These are phyloP conservation scores for Mucor irregularis DNA, from an alignment of 371 early-diverging fungal genomes.

Conservation along the genomic window DNA sequence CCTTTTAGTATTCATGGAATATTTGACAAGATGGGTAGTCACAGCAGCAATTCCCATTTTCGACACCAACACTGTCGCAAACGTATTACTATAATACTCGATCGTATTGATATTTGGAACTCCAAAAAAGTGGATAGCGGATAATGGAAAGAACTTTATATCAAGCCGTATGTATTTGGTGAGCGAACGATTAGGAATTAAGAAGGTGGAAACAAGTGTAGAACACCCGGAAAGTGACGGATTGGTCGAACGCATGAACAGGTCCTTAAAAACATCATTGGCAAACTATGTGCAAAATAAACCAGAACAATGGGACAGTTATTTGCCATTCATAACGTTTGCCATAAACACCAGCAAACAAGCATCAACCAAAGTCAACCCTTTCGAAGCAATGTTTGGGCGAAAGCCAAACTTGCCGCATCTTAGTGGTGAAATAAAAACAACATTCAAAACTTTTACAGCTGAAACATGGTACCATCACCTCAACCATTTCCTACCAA, in stretches of 20 bases:
- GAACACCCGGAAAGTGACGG: constrained; percentile 25
- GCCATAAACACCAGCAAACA: constrained; percentile 21
- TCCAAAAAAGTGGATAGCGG: constrained; percentile 2
- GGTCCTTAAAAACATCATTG: constrained; percentile 12
- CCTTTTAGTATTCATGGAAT: constrained; percentile 21
- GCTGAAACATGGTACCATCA: constrained; percentile 13
- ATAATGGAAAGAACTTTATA: constrained; percentile 17
- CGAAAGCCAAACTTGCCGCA: constrained; percentile 3
- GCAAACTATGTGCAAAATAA: constrained; percentile 6
- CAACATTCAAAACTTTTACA: too few relatives aligned
- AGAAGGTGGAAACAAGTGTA: constrained; percentile 7
- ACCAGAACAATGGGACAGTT: constrained; percentile 5
- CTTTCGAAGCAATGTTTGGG: constrained; percentile 22
- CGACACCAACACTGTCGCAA: not conserved
- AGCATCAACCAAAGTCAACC: constrained; percentile 9
- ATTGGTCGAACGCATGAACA: constrained; percentile 20
- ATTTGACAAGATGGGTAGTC: constrained; percentile 19
- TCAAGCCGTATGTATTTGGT: constrained; percentile 15
- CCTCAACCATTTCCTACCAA: constrained; percentile 17
- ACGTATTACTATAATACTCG: not conserved
- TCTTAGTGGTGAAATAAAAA: not conserved
- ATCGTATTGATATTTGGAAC: not conserved
- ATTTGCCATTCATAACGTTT: constrained; percentile 19
- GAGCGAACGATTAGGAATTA: constrained; percentile 4
- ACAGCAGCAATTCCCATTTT: constrained; percentile 3